A percentile compares a stretch with the other conserved stretches of the same genome.
These are phyloP conservation scores for Cucumis sativus DNA, from an alignment of 306 rosid species.

Conservation along the genomic window Cucumber_9930_V3 NC_026657.2:36146001-36146500, in stretches of 20 bases:
- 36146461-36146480: background rate
- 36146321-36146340: background rate
- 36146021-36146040: background rate
- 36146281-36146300: background rate
- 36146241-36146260: background rate
- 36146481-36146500: conserved; percentile 2
- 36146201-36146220: background rate
- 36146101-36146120: background rate
- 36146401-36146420: background rate
- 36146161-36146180: background rate
- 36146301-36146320: background rate
- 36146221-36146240: background rate
- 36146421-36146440: background rate
- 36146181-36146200: background rate
- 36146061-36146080: background rate
- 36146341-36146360: background rate
- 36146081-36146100: background rate
- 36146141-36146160: background rate
- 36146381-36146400: conserved; percentile 1
- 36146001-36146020: background rate
- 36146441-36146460: background rate
- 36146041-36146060: background rate
- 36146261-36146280: background rate
- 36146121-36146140: background rate
- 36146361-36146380: background rate